Evolutionary conservation across 768 basidiomycete species (phyloP).

Genomic region (Auricularia sp.): DNA sequence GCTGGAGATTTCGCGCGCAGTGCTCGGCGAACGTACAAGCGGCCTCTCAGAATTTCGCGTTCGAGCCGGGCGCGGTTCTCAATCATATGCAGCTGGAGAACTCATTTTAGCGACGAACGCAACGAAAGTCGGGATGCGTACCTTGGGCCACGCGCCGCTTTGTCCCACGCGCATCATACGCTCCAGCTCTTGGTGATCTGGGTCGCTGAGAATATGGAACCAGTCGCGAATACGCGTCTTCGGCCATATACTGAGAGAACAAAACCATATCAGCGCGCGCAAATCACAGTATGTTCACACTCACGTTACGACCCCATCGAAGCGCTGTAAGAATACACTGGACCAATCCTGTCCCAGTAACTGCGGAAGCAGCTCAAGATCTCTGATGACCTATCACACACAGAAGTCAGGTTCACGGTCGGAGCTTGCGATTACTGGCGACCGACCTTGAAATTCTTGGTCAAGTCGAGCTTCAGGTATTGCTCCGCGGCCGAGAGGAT

Average conservation of each 20-base stretch:
- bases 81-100: slow-evolving; percentile 76
- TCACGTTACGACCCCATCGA: slow-evolving; percentile 81
- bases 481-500: slow-evolving; percentile 87
- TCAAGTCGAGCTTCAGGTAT: slow-evolving; percentile 89
- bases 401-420: background rate
- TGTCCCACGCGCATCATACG: slow-evolving; percentile 85
- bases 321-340: slow-evolving; percentile 89
- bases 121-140: slow-evolving; percentile 22
- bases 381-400: slow-evolving; percentile 64
- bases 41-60: slow-evolving; percentile 70
- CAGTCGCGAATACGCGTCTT: slow-evolving; percentile 73
- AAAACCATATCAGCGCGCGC: background rate
- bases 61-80: slow-evolving; percentile 83
- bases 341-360: slow-evolving; percentile 94
- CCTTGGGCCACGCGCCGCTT: slow-evolving; percentile 94
- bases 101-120: too few species aligned
- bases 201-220: slow-evolving; percentile 76
- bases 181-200: slow-evolving; percentile 65
- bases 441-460: slow-evolving; percentile 84
- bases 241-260: slow-evolving; percentile 60
- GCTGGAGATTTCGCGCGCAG: slow-evolving; percentile 26
- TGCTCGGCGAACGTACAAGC: slow-evolving; percentile 55
- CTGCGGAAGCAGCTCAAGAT: slow-evolving; percentile 91
- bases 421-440: background rate
- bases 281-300: slow-evolving; percentile 17